phyloP scores from a whole-genome alignment of 768 basidiomycete genomes.

The Lentinus tigrinus region DNA sequence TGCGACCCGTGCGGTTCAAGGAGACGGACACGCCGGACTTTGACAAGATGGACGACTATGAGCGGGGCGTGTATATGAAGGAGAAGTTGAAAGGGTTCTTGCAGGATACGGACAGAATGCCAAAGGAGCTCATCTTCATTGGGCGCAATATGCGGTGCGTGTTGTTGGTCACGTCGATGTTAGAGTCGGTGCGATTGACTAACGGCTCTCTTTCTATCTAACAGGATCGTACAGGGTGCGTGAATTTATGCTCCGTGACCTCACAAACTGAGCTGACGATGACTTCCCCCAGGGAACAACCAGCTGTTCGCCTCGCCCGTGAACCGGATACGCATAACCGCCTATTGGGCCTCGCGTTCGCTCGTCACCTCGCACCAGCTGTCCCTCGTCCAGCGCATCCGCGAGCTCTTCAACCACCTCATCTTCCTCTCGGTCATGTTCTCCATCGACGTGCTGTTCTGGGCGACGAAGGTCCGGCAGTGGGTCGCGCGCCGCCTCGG shows the following conservation, averaged over 20 bases:
- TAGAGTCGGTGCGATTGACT: background rate
- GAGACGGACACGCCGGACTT: constrained; percentile 23
- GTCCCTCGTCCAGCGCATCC: constrained; percentile 39
- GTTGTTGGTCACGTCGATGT: constrained; percentile 5
- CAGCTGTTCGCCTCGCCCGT: constrained; percentile 83
- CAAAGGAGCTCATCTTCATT: constrained; percentile 72
- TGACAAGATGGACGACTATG: constrained; percentile 55
- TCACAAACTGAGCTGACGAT: background rate
- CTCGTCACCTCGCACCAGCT: constrained; percentile 47
- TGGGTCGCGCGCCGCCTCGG: constrained; percentile 42
- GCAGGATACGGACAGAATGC: constrained; percentile 74
- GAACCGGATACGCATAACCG: constrained; percentile 88
- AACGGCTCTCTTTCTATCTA: background rate
- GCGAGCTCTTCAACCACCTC: constrained; percentile 57
- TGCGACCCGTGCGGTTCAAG: constrained; percentile 55
- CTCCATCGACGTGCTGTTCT: constrained; percentile 72
- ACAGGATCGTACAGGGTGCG: constrained; percentile 37
- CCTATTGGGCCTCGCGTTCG: constrained; percentile 75
- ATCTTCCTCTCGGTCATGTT: constrained; percentile 66
- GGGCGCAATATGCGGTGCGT: constrained; percentile 71
- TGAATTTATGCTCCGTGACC: background rate
- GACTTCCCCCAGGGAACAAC: constrained; percentile 49
- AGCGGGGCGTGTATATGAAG: constrained; percentile 68
- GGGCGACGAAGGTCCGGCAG: constrained; percentile 51
- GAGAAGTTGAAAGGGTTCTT: constrained; percentile 63